These are phyloP conservation scores for Debaryomyces coudertii DNA, from an alignment of 1,139 yeast genomes.

Conservation along the genomic window DNA sequence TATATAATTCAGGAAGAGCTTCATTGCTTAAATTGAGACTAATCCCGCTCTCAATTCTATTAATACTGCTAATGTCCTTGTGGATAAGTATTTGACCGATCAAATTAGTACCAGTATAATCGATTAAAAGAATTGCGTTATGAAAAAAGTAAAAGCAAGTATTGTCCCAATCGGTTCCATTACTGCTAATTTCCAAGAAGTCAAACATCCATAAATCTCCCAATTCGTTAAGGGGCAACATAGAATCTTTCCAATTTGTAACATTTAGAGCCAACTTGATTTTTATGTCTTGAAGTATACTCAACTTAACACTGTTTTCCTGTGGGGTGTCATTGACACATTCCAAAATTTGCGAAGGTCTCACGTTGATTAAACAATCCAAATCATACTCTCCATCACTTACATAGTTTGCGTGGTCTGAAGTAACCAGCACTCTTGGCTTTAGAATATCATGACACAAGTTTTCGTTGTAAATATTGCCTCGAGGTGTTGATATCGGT, in stretches of 20 bases:
- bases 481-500: not conserved
- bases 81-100: slow-evolving; percentile 33
- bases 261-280: not conserved
- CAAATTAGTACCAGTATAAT: slow-evolving; percentile 31
- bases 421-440: slow-evolving; percentile 10
- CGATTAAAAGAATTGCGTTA: slow-evolving; percentile 38
- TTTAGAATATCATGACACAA: slow-evolving; percentile 5
- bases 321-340: slow-evolving; percentile 13
- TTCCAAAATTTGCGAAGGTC: slow-evolving; percentile 28
- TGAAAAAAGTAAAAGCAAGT: slow-evolving; percentile 45
- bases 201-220: slow-evolving; percentile 48
- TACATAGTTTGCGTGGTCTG: slow-evolving; percentile 16
- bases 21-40: slow-evolving; percentile 42
- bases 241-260: slow-evolving; percentile 8
- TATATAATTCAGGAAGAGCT: slow-evolving; percentile 49
- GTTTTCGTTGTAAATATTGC: not conserved
- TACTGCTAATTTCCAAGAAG: slow-evolving; percentile 40
- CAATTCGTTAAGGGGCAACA: slow-evolving; percentile 21
- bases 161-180: slow-evolving; percentile 39
- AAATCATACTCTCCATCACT: slow-evolving; percentile 19
- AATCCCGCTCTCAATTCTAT: slow-evolving; percentile 29
- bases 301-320: slow-evolving; percentile 19
- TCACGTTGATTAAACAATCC: slow-evolving; percentile 28
- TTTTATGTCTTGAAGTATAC: slow-evolving; percentile 12
- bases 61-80: slow-evolving; percentile 37